Base-by-base conservation (phyloP, 768 basidiomycete genomes). In the Hypholoma fasciculare region DNA sequence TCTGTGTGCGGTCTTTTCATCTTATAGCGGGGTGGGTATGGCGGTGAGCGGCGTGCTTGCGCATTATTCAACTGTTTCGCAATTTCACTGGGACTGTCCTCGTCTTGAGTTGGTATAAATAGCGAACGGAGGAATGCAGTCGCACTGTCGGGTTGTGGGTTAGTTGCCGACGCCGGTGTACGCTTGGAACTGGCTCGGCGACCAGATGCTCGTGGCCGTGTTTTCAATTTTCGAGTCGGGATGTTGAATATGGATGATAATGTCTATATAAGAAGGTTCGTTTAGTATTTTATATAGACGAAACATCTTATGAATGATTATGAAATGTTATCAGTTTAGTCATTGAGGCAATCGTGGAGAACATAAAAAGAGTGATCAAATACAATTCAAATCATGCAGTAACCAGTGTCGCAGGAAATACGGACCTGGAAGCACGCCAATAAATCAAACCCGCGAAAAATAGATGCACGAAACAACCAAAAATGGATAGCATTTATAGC, bases 161-260 rank as follows among this genome's bases (percentile, higher is more conserved):
- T 48, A 23, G 48, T 14, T 6, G 23, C 20, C 9, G 48, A 23
- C 23, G 48, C 23, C 27, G 48, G 14, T 1, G 23, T 12, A 23
- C 48, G 8, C 14, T 11, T 30, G 12, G 14, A 49, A 8, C 9
- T 30, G 9, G 17, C 16, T n/a, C 3, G 8, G 8, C 23, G n/a
- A 30, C 13, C 43, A 27, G 61, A 34, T 34, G 30, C 56, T 44
- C 55, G 46, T 34, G 61, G 43, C 6, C 68, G 65, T 57, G 85
- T 74, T 68, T 80, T 87, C 57, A 85, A 65, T 67, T 79, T 85
- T 59, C 87, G 85, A 0, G 84, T 79, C 19, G 78, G 66, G 53
- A 83, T 72, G 23, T 86, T 84, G 67, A 91, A 88, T 13, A 90
- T 68, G 19, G 78, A 76, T 38, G 80, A 76, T 27, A 91, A 71